These are phyloP conservation scores for Solanum paucissectum DNA, from an alignment of 257 asterid species.

Conservation along the genomic window DNA sequence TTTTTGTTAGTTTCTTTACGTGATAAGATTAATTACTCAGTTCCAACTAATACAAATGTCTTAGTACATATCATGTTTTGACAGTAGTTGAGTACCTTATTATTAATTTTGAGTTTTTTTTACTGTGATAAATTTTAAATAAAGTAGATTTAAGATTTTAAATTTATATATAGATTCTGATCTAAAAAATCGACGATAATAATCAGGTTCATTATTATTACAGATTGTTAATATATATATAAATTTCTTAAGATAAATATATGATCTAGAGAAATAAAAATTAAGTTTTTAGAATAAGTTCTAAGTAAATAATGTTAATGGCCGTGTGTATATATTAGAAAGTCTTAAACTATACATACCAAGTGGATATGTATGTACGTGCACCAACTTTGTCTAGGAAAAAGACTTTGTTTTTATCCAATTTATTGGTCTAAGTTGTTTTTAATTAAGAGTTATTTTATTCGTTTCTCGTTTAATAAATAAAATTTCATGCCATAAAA, in stretches of 20 bases:
- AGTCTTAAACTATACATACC: neutral
- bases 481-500: too few species aligned
- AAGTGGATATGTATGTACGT: neutral
- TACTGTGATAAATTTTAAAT: neutral
- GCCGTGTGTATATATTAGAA: neutral
- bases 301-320: neutral
- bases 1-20: neutral
- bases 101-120: neutral
- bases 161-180: neutral
- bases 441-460: too few species aligned
- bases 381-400: neutral
- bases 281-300: neutral
- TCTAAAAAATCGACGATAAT: neutral
- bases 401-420: neutral
- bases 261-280: too few species aligned
- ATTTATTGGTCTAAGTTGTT: neutral
- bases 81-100: neutral
- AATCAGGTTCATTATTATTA: neutral
- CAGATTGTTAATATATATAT: neutral
- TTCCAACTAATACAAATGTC: neutral
- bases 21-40: neutral
- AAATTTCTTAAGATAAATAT: neutral
- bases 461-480: neutral
- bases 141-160: neutral
- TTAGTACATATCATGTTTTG: neutral